Evolutionary conservation across 352 stramenopile genomes (phyloP).

Genomic region (Aphanomyces euteiches): DNA sequence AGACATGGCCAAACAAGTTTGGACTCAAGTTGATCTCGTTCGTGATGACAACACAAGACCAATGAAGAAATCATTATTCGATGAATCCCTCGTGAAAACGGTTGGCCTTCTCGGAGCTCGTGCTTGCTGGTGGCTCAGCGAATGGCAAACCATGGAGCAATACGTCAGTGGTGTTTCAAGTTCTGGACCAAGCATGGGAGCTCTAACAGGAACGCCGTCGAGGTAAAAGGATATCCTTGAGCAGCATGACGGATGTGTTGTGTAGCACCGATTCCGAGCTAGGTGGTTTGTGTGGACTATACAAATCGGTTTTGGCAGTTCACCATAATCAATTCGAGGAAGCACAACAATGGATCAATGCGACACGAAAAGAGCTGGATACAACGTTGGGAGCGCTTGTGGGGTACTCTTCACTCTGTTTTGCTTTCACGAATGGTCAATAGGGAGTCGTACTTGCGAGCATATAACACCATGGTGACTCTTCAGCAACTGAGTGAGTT

Average conservation of each 20-base stretch:
- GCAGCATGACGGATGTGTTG: background rate
- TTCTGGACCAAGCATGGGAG: background rate
- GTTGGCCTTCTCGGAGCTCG: slow-evolving; percentile 39
- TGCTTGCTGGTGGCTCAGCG: slow-evolving; percentile 77
- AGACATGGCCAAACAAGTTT: slow-evolving; percentile 77
- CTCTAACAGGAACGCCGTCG: background rate
- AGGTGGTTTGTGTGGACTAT: slow-evolving; percentile 40
- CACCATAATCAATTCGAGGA: slow-evolving; percentile 91
- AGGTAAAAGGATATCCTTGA: background rate
- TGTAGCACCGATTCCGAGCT: slow-evolving; percentile 15
- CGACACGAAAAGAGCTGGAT: slow-evolving; percentile 89
- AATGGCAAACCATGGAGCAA: slow-evolving; percentile 79
- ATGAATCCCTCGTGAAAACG: slow-evolving; percentile 22
- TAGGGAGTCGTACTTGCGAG: slow-evolving; percentile 93
- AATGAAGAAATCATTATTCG: background rate
- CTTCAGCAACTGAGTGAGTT: slow-evolving; percentile 96
- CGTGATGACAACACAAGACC: slow-evolving; percentile 21
- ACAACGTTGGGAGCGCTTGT: slow-evolving; percentile 94
- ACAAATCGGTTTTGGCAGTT: slow-evolving; percentile 90
- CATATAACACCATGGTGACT: slow-evolving; percentile 95
- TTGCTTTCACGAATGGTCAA: no score
- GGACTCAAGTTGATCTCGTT: slow-evolving; percentile 38
- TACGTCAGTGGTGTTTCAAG: slow-evolving; percentile 43
- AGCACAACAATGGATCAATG: slow-evolving; percentile 91
- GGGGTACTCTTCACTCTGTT: slow-evolving; percentile 31